These are phyloP conservation scores for Elongisporangium anandrum DNA, from an alignment of 352 stramenopile species.

Conservation along the genomic window DNA sequence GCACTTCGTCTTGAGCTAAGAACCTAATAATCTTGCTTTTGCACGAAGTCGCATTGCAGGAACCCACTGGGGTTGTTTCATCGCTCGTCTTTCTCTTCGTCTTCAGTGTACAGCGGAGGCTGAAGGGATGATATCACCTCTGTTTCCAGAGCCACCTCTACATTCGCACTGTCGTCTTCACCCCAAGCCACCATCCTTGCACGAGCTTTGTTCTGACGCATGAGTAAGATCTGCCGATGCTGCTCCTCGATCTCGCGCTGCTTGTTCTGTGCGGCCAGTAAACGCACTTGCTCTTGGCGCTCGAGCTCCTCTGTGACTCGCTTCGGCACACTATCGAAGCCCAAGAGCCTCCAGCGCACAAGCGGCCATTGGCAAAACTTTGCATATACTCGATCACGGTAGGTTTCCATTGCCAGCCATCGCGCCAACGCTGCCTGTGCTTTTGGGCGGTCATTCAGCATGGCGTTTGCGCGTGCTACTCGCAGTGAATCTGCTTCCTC, in stretches of 20 bases:
- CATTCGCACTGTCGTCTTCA: background rate
- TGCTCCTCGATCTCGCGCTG: constrained; percentile 20
- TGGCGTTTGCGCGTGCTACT: constrained; percentile 34
- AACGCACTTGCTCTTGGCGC: constrained; percentile 14
- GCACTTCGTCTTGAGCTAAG: background rate
- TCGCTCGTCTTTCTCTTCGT: background rate
- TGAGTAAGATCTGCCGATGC: constrained; percentile 18
- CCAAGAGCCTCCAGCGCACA: constrained; percentile 59
- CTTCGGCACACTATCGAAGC: constrained; percentile 25
- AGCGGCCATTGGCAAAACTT: constrained; percentile 48
- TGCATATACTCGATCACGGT: constrained; percentile 33
- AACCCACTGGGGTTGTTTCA: background rate
- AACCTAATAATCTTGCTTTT: background rate
- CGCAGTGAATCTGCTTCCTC: constrained; percentile 51
- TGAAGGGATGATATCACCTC: background rate
- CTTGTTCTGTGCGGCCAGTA: constrained; percentile 5
- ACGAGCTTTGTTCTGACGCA: constrained; percentile 20
- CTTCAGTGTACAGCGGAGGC: background rate
- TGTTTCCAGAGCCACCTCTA: background rate
- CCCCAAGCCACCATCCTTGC: constrained; percentile 24
- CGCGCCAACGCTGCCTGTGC: constrained; percentile 19
- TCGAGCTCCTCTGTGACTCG: constrained; percentile 18
- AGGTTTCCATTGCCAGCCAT: constrained; percentile 36
- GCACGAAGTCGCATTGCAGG: background rate
- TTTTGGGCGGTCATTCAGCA: constrained; percentile 38